These are phyloP conservation scores for Heteromeles arbutifolia DNA, from an alignment of 306 rosid genomes.

Conservation along the genomic window DNA sequence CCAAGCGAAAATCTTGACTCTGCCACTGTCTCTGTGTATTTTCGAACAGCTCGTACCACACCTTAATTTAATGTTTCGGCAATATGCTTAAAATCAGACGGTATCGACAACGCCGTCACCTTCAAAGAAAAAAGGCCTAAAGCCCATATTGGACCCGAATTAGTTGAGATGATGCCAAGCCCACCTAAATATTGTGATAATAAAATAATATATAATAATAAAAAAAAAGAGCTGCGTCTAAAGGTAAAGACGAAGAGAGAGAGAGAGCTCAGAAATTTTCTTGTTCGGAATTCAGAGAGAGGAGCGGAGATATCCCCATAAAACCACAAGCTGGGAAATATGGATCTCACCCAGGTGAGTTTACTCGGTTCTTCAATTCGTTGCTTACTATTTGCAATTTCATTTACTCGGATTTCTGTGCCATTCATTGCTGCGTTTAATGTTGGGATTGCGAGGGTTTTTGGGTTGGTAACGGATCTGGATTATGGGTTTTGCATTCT, in stretches of 20 bases:
- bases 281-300: neutral
- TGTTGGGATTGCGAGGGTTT: neutral
- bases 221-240: no score
- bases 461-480: neutral
- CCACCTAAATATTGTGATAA: no score
- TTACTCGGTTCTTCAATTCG: slow-evolving; percentile 7
- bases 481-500: neutral
- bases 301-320: neutral
- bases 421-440: neutral
- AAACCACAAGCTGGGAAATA: neutral
- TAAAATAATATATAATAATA: no score
- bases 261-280: neutral
- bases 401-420: neutral
- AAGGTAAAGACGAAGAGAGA: no score
- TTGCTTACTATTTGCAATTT: neutral
- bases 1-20: no score
- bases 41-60: no score
- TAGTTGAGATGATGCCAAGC: neutral
- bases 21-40: fast-evolving
- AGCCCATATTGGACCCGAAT: neutral
- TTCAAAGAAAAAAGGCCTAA: neutral
- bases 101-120: neutral
- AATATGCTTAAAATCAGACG: no score
- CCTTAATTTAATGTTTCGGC: no score
- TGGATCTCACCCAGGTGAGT: neutral